Evolutionary conservation across 169 alveolate species (phyloP).

Genomic region (Plasmodium inui): DNA sequence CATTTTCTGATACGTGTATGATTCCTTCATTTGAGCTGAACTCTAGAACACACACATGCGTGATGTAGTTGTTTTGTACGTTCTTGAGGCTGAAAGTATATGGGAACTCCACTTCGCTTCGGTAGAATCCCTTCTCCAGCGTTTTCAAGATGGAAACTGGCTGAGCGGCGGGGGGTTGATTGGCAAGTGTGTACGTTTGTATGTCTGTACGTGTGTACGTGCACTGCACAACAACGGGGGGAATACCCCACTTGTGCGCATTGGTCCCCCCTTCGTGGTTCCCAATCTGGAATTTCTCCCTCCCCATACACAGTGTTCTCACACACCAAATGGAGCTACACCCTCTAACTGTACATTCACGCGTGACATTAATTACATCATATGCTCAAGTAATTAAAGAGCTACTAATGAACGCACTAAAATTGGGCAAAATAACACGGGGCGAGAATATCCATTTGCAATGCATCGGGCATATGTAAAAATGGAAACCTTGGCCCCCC

Average conservation of each 20-base stretch:
- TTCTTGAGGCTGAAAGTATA: constrained; percentile 53
- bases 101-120: constrained; percentile 45
- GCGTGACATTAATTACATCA: constrained; percentile 71
- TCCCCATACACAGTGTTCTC: neutral
- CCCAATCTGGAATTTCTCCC: neutral
- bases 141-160: constrained; percentile 68
- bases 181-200: neutral
- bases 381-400: constrained; percentile 36
- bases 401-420: constrained; percentile 41
- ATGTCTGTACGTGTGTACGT: neutral
- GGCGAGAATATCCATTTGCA: neutral
- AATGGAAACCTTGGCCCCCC: neutral
- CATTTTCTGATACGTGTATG: constrained; percentile 48
- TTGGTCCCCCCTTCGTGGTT: neutral
- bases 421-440: neutral
- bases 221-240: neutral
- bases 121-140: constrained; percentile 39
- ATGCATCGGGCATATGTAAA: neutral
- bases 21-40: constrained; percentile 68
- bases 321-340: neutral
- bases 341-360: constrained; percentile 24
- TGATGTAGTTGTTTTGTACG: constrained; percentile 45
- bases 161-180: neutral
- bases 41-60: constrained; percentile 63
- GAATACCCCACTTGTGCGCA: neutral